Evolutionary conservation across 2,329 filamentous ascomycete species (phyloP).

Genomic region (Fusarium piperis): DNA sequence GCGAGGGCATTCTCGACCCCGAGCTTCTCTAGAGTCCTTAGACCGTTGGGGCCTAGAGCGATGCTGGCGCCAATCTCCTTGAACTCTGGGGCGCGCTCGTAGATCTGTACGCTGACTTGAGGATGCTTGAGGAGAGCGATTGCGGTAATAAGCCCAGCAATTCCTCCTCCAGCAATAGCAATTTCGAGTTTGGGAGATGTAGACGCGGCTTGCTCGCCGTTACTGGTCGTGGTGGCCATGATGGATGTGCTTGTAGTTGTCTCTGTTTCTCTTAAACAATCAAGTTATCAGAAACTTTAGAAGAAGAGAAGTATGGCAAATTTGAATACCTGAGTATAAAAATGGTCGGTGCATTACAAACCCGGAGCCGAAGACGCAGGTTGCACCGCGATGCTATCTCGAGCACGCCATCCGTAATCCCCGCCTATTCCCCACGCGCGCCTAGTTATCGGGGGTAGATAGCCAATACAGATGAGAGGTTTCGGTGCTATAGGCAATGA

Average conservation of each 20-base stretch:
- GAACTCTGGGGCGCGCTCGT: slow-evolving; percentile 58
- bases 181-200: slow-evolving; percentile 47
- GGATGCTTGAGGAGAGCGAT: slow-evolving; percentile 55
- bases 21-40: slow-evolving; percentile 60
- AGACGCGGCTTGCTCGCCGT: not conserved
- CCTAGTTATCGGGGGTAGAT: not conserved
- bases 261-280: not conserved
- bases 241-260: not conserved
- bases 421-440: slow-evolving; percentile 10
- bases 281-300: not conserved
- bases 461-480: not conserved
- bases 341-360: not conserved
- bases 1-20: slow-evolving; percentile 58
- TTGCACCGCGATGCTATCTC: not conserved
- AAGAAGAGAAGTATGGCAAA: not conserved
- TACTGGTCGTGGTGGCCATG: not conserved
- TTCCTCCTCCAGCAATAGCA: slow-evolving; percentile 60
- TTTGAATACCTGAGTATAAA: not conserved
- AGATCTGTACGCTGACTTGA: slow-evolving; percentile 57
- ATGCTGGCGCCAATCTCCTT: slow-evolving; percentile 49
- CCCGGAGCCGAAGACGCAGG: slow-evolving; percentile 3
- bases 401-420: slow-evolving; percentile 15
- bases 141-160: slow-evolving; percentile 59
- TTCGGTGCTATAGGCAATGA: not conserved
- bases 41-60: slow-evolving; percentile 62